Conservation (phyloP, 192 early-diverging fungal species). For the Entomortierella beljakovae region DNA sequence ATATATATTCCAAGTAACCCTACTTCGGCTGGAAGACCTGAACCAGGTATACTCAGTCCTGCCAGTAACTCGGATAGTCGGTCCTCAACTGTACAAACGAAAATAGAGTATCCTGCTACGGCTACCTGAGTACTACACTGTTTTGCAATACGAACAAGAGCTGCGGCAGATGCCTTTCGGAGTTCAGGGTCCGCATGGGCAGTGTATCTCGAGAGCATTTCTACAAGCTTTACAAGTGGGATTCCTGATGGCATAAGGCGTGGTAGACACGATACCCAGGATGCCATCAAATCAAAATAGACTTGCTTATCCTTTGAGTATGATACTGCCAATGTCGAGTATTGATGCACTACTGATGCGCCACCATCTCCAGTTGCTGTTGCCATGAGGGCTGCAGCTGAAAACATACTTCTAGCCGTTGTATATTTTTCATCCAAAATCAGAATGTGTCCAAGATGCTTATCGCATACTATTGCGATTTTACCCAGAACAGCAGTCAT, state of each 20-base stretch:
- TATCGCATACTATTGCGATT: constrained; percentile 70
- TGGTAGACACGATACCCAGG: constrained; percentile 80
- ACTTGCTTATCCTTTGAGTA: constrained; percentile 69
- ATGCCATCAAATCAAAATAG: constrained; percentile 75
- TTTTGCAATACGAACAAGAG: constrained; percentile 73
- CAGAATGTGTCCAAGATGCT: constrained; percentile 58
- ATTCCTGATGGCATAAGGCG: constrained; percentile 75
- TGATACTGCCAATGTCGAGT: constrained; percentile 60
- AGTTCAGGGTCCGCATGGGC: constrained; percentile 90
- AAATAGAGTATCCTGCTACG: constrained; percentile 62
- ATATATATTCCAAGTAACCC: constrained; percentile 75
- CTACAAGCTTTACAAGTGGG: constrained; percentile 71
- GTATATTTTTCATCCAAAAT: constrained; percentile 66
- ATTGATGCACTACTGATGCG: constrained; percentile 58
- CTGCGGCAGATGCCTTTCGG: constrained; percentile 70
- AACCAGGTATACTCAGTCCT: constrained; percentile 24
- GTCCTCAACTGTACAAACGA: constrained; percentile 68
- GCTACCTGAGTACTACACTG: constrained; percentile 67
- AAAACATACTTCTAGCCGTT: constrained; percentile 44
- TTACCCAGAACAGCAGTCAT: constrained; percentile 74
- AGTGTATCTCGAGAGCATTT: constrained; percentile 83
- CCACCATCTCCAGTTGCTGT: constrained; percentile 52
- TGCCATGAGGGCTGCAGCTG: constrained; percentile 46
- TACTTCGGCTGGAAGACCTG: constrained; percentile 39
- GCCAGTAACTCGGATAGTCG: constrained; percentile 57